Base-by-base conservation (phyloP, 768 basidiomycete genomes). In the Podaxis rugospora region DNA sequence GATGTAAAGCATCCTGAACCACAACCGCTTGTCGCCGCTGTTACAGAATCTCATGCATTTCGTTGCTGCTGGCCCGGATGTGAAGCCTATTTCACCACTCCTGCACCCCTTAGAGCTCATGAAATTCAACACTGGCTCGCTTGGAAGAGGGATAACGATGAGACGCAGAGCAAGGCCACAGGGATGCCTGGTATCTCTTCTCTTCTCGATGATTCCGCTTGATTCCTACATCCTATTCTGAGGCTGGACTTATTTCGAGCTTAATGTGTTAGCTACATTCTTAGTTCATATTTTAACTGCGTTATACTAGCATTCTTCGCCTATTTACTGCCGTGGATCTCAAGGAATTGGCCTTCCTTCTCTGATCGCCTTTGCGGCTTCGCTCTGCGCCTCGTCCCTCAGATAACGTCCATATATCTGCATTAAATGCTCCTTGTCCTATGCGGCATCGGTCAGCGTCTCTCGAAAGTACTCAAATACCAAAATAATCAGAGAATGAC, bases 391-490 rank as follows among this genome's bases (percentile, higher is more conserved):
- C 64, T 85, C 82, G 64, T 88, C 78, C 6, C 78, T 76, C 42
- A 87, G 71, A 67, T 85, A 88, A 3, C 84, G 78, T 6, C 74
- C 78, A 62, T 82, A 83, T 1, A 86, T 80, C 52, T 75, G 76
- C 3, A 71, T 69, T 49, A 80, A 76, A 65, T 85, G 78, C 50
- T 73, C 67, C 27, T 62, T 61, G 36, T 63, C 51, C 69, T 69
- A 51, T 37, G 42, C 36, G n/a, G n/a, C 14, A n/a, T 18, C 3
- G 10, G 46, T 47, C 46, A 47, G 40, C 40, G n/a, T 42, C 40
- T 42, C 40, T 14, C 40, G 7, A 32, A 32, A 32, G 32, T 32
- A 0, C 32, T 32, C 32, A 32, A 32, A 9, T 32, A 32, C 7
- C 7, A 1, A 32, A 32, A 9, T 40, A n/a, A 4, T 16, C 14